Base-by-base conservation (phyloP, 1,139 yeast species). In the Yamadazyma membranifaciens region DNA sequence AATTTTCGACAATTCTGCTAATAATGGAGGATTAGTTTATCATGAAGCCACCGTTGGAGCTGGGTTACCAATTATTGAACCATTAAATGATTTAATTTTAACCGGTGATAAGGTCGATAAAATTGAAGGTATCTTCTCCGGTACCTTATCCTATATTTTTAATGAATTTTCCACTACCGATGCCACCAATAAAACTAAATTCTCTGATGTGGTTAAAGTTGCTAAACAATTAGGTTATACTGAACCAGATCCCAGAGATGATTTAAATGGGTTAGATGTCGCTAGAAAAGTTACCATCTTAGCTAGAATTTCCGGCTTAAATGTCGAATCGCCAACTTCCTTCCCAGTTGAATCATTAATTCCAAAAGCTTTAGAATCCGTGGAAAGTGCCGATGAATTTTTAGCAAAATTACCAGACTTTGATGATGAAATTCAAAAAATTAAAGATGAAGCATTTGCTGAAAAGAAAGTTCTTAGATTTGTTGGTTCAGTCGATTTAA, bases 1-100 rank as follows among this genome's bases (percentile, higher is more conserved):
- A 41, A 81, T 94, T 42, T 88, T 87, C 56, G 62, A 68, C 31
- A 67, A 62, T 41, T 70, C 80, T 31, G 73, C 74, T 36, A 62
- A 72, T 10, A 69, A 73, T 36, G 86, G 84, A 38, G 95, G 95
- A 30, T 73, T 91, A 49, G 95, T 89, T 34, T 91, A 88, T 72
- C 98, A 92, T 59, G 98, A 94, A 73, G 95, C 98, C 39, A 87
- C 98, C n/a, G 98, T 92, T 43, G 98, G 98, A 57, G 98, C 98
- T 32, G 99, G 98, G 42, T 76, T 94, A 60, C 99, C 99, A 46
- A 81, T 92, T 49, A 81, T 92, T 54, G 83, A 89, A 37, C 87
- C 97, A 41, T 73, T 92, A 57, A 84, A 81, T 57, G 98, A 92
- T 62, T 75, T 92, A 63, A 75, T 92, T 37, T 76, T 78, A 47